Base-by-base conservation (phyloP, 75 land plant genomes). In the Pinus taeda region DNA sequence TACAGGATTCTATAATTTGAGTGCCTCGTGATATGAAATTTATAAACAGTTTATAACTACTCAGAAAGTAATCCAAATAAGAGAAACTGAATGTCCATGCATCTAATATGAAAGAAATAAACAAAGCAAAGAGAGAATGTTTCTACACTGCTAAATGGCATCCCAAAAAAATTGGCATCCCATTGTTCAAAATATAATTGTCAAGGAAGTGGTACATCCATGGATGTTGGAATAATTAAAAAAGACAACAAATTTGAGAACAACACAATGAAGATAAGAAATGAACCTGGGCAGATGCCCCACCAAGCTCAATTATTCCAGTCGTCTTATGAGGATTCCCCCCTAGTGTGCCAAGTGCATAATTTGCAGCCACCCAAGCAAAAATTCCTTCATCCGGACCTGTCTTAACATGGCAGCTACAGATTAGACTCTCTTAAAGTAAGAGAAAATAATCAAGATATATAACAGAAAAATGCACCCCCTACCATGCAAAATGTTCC, bases 341-440 rank as follows among this genome's bases (percentile, higher is more conserved):
- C 71, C 93, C 95, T 57, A 97, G 85, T 21, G 87, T 89, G 3
- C 96, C 98, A 79, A 97, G 91, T 6, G 95, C 99, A 83, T 92
- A 93, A 65, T 97, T 97, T 17, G 98, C 98, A 77, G 93, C 88
- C 64, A 95, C 91, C 99, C 99, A 97, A 33, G 98, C 99, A 95
- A 84, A 97, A 4, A 92, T 76, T 14, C 99, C 99, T 82, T 95
- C 98, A 77, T 97, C 99, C 62, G 84, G 59, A 21, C 99, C 99
- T 96, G 83, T 73, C 58, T 55, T 56, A 39, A 26, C 58, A 73
- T 29, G 55, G 2, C 55, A 49, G 55, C 55, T 9, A 49, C 55
- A 8, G 11, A 49, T 49, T 49, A 49, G 55, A 49, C 55, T 49
- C 55, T 49, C 55, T 49, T 9, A 49, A 8, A 49, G 55, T 49